A percentile compares a stretch with the other conserved stretches of the same genome.
Conservation (phyloP, 2,329 filamentous ascomycete genomes). For the Penicillium oxalicum region DNA sequence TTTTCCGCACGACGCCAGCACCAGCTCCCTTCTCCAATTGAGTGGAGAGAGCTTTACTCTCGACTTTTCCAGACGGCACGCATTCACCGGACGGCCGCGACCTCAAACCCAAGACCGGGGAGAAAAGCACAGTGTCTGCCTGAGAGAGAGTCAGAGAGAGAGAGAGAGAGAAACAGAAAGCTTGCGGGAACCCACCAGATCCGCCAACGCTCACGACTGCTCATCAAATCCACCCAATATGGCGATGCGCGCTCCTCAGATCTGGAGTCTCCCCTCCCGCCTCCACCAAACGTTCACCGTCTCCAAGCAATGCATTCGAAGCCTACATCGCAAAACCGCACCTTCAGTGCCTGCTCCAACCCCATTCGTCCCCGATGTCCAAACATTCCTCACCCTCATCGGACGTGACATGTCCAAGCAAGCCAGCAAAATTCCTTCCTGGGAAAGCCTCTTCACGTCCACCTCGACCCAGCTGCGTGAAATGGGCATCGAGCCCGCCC, state of each 20-base stretch:
- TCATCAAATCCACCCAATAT: slow-evolving; percentile 14
- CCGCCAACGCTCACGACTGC: not conserved
- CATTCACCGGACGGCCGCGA: too few species aligned
- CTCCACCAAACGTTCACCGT: slow-evolving; percentile 20
- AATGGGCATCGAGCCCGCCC: slow-evolving; percentile 78
- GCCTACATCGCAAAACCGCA: slow-evolving; percentile 36
- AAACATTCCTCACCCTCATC: slow-evolving; percentile 84
- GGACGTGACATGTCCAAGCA: slow-evolving; percentile 80
- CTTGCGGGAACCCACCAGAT: not conserved
- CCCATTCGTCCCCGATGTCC: slow-evolving; percentile 76
- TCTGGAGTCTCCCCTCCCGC: slow-evolving; percentile 23
- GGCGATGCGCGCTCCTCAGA: slow-evolving; percentile 26
- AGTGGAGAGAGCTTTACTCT: not conserved
- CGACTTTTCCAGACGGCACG: too few species aligned
- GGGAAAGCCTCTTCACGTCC: slow-evolving; percentile 83
- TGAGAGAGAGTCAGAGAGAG: too few species aligned
- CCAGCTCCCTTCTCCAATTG: not conserved
- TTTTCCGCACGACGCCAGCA: not conserved
- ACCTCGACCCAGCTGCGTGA: slow-evolving; percentile 71
- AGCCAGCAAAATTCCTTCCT: slow-evolving; percentile 78
- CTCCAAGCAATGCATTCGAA: slow-evolving; percentile 33
- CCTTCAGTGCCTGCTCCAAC: slow-evolving; percentile 62
- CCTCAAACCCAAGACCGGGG: too few species aligned
- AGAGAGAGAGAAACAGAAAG: too few species aligned
- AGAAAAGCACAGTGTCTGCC: too few species aligned